Evolutionary conservation across 441 rosid species (phyloP).

Genomic region (Syzygium malaccense): DNA sequence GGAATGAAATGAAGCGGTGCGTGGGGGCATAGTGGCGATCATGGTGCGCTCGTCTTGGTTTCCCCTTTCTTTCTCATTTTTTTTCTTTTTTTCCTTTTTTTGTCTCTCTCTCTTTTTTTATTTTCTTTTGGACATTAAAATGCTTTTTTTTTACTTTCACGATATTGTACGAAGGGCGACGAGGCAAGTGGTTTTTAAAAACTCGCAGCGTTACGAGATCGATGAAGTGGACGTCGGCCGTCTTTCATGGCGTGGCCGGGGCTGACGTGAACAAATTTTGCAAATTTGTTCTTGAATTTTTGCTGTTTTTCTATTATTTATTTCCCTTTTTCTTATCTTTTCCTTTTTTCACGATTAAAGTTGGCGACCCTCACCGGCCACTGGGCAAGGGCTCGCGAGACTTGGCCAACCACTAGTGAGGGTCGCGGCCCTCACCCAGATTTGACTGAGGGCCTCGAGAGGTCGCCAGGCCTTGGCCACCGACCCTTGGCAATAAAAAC

Average conservation of each 20-base stretch:
- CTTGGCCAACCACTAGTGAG: too few relatives aligned
- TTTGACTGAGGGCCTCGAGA: too few relatives aligned
- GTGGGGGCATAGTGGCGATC: slow-evolving; percentile 13
- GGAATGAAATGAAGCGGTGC: neutral
- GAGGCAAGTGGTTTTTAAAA: neutral
- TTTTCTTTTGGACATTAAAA: neutral
- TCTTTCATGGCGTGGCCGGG: neutral
- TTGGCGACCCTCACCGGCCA: too few relatives aligned
- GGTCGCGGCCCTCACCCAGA: too few relatives aligned
- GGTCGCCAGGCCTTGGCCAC: too few relatives aligned
- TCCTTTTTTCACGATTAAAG: too few relatives aligned
- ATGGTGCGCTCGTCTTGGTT: slow-evolving; percentile 8
- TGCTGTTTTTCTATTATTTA: too few relatives aligned
- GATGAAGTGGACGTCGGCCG: neutral
- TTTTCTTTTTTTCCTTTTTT: accelerated
- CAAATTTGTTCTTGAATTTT: too few relatives aligned
- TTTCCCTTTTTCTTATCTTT: too few relatives aligned
- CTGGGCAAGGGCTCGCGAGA: too few relatives aligned
- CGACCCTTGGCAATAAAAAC: neutral
- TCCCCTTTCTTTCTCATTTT: neutral
- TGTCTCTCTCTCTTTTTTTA: neutral
- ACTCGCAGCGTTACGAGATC: neutral
- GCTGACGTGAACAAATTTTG: too few relatives aligned
- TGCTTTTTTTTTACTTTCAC: too few relatives aligned
- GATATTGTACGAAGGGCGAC: neutral